Percentiles rank a stretch among this genome's conserved stretches.
Conservation (phyloP, 2,329 filamentous ascomycete species). For the Neonectria punicea region DNA sequence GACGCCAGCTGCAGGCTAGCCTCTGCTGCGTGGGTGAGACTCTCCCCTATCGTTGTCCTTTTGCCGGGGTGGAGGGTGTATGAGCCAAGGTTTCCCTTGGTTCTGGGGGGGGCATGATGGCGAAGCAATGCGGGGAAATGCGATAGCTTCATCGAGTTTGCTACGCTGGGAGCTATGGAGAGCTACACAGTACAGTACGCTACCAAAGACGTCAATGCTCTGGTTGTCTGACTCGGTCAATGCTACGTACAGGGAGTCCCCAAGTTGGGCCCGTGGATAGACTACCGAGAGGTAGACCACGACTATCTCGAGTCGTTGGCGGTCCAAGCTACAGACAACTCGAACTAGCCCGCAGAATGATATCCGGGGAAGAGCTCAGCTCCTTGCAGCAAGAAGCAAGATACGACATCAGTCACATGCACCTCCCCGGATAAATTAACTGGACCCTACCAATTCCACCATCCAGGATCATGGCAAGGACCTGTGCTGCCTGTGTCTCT, state of each 20-base stretch:
- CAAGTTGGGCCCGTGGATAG: not conserved
- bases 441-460: conserved; percentile 15
- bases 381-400: not conserved
- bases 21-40: conserved; percentile 14
- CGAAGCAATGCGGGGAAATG: conserved; percentile 6
- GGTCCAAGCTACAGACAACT: not conserved
- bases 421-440: conserved; percentile 32
- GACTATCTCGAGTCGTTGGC: not conserved
- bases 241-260: not conserved
- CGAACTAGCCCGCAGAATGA: conserved; percentile 17
- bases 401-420: conserved; percentile 15
- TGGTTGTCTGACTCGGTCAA: not conserved
- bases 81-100: conserved; percentile 1
- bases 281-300: not conserved
- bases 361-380: conserved; percentile 15
- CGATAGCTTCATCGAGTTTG: not conserved
- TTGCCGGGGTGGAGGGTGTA: conserved; percentile 4
- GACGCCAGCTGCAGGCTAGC: conserved; percentile 33
- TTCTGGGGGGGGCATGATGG: not conserved
- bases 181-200: not conserved
- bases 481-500: not conserved
- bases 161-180: not conserved
- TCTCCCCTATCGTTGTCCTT: not conserved
- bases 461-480: conserved; percentile 20
- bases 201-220: not conserved